Evolutionary conservation across 2,329 filamentous ascomycete genomes (phyloP).

Genomic region (Aspergillus clavatus): DNA sequence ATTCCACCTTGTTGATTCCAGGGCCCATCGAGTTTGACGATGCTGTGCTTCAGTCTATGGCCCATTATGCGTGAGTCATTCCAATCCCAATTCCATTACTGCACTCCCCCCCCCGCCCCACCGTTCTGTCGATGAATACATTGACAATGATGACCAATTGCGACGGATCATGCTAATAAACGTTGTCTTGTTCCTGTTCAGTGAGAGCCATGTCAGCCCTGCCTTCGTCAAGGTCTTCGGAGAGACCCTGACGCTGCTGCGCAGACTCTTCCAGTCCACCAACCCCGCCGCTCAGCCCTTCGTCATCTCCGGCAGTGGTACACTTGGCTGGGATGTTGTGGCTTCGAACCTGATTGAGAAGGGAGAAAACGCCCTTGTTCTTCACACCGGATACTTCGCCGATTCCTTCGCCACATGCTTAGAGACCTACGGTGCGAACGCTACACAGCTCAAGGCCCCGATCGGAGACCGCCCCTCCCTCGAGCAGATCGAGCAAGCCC

Average conservation of each 20-base stretch:
- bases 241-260: slow-evolving; percentile 79
- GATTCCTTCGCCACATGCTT: slow-evolving; percentile 93
- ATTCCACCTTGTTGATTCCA: slow-evolving; percentile 82
- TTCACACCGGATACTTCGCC: slow-evolving; percentile 96
- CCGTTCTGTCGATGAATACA: too few species aligned
- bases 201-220: slow-evolving; percentile 88
- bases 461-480: slow-evolving; percentile 85
- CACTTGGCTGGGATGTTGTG: slow-evolving; percentile 93
- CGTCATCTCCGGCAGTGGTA: slow-evolving; percentile 89
- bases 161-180: too few species aligned
- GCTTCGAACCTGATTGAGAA: slow-evolving; percentile 88
- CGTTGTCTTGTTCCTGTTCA: slow-evolving; percentile 34
- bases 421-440: slow-evolving; percentile 81
- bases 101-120: too few species aligned
- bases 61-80: slow-evolving; percentile 63
- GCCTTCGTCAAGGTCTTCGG: slow-evolving; percentile 88
- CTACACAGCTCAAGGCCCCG: slow-evolving; percentile 82
- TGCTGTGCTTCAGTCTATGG: slow-evolving; percentile 91
- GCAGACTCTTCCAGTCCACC: slow-evolving; percentile 90
- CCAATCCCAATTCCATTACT: slow-evolving; percentile 2
- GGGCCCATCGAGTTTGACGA: slow-evolving; percentile 98
- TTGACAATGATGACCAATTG: neutral
- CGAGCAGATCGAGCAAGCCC: slow-evolving; percentile 78
- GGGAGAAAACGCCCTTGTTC: slow-evolving; percentile 83
- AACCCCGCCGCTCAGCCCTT: slow-evolving; percentile 81